Base-by-base conservation (phyloP, 2,329 filamentous ascomycete genomes). In the Ascochyta clinopodiicola region DNA sequence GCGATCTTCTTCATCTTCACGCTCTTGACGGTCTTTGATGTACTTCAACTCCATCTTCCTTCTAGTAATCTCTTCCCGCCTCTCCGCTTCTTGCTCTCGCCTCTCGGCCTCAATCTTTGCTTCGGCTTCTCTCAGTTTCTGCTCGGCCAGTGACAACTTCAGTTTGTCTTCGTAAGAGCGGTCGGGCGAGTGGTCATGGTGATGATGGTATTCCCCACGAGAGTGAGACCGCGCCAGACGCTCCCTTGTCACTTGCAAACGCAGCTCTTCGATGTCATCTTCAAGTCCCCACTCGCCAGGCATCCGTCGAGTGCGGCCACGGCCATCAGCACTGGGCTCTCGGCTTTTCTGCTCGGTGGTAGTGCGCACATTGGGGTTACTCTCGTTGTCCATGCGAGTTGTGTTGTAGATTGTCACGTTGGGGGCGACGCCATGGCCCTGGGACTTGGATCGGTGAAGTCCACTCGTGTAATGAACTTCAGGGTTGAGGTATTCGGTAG, bases 361-460 rank as follows among this genome's bases (percentile, higher is more conserved):
- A 15, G 52, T 56, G 56, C 66, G 71, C 13, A 77, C 67, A 44
- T 68, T 67, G 8, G 68, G 71, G 47, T 52, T 74, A 37, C 64
- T 73, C 38, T 74, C 72, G 48, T 71, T 72, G 58, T 76, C 69
- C 58, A 75, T 73, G 47, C 71, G 70, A 49, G 76, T 74, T 50
- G 76, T 77, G 64, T 80, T 80, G 70, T 78, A 77, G 57, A 80
- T 79, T 62, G 78, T 79, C 59, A 81, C 75, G 42, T 77, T 75
- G 17, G 79, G 79, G n/a, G 69, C 70, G 13, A 77, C 77, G 22
- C 71, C 61, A 50, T 77, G 73, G 39, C 79, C 79, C 37, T 75
- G 73, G 15, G 78, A 80, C 54, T 78, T 75, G 43, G 77, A 77
- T 49, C 79, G 77, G 44, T 80, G 75, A 15, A 80, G 74, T 37